These are phyloP conservation scores for Tulasnella sp. DNA, from an alignment of 768 basidiomycete species.

Conservation along the genomic window DNA sequence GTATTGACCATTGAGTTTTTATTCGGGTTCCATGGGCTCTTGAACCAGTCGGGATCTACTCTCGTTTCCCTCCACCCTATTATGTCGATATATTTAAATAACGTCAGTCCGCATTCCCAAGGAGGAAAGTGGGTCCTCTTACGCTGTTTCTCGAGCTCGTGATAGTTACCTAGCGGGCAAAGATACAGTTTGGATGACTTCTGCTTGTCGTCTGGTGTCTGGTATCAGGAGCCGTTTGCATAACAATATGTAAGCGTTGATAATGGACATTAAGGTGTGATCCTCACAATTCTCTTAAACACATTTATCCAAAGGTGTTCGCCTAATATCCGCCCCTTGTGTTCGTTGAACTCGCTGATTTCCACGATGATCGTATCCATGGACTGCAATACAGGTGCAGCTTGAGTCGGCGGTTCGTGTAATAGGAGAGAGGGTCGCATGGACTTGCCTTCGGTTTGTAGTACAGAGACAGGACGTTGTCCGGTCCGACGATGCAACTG, in stretches of 20 bases:
- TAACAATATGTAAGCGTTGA: not conserved
- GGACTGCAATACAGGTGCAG: not conserved
- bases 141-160: conserved; percentile 24
- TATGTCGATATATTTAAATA: not conserved
- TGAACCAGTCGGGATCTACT: conserved; percentile 11
- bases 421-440: not conserved
- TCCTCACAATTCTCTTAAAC: not conserved
- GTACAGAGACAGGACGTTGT: conserved; percentile 21
- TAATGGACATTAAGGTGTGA: not conserved
- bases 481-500: conserved; percentile 9
- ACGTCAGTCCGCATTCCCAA: not conserved
- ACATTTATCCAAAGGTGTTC: conserved; percentile 27
- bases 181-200: conserved; percentile 21
- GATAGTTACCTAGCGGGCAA: not conserved
- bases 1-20: conserved; percentile 9
- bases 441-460: conserved; percentile 21
- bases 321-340: conserved; percentile 22
- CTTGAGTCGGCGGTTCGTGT: not conserved
- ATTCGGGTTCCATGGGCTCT: not conserved
- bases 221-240: not conserved
- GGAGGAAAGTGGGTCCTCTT: not conserved
- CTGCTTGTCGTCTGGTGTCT: not conserved
- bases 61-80: conserved; percentile 18
- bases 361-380: conserved; percentile 22
- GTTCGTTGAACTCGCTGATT: not conserved